Conservation (phyloP, 1,284 basidiomycete species). For the Papiliotrema nemorosa region DNA sequence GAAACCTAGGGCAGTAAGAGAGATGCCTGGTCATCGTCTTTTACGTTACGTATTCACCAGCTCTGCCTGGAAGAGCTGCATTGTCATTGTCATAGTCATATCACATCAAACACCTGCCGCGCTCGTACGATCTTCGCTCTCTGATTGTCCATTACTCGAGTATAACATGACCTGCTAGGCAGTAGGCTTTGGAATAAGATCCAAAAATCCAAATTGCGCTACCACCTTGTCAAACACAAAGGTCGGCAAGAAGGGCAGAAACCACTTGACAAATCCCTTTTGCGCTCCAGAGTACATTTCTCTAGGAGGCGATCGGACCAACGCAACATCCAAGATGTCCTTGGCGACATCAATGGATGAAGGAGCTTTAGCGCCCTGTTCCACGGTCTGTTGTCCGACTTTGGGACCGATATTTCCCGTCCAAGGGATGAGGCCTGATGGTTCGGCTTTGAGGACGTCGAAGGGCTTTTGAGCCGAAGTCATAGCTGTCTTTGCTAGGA, state of each 20-base stretch:
- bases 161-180: too few relatives aligned
- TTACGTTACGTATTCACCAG: too few relatives aligned
- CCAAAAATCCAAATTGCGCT: too few relatives aligned
- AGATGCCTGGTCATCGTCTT: too few relatives aligned
- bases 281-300: background rate
- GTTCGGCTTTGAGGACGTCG: background rate
- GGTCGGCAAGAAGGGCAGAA: conserved; percentile 2
- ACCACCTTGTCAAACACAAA: conserved; percentile 2
- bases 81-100: too few relatives aligned
- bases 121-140: too few relatives aligned
- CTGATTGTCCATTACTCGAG: too few relatives aligned
- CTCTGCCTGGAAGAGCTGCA: too few relatives aligned
- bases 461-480: background rate
- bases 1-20: too few relatives aligned
- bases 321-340: background rate
- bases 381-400: background rate
- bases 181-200: too few relatives aligned
- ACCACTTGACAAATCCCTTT: background rate
- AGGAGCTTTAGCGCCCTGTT: background rate
- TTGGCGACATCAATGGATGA: background rate
- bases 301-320: background rate
- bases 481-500: background rate
- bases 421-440: background rate
- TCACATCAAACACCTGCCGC: too few relatives aligned
- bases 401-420: background rate